These are phyloP conservation scores for Nitzschia palea DNA, from an alignment of 108 stramenopile species.

Conservation along the genomic window DNA sequence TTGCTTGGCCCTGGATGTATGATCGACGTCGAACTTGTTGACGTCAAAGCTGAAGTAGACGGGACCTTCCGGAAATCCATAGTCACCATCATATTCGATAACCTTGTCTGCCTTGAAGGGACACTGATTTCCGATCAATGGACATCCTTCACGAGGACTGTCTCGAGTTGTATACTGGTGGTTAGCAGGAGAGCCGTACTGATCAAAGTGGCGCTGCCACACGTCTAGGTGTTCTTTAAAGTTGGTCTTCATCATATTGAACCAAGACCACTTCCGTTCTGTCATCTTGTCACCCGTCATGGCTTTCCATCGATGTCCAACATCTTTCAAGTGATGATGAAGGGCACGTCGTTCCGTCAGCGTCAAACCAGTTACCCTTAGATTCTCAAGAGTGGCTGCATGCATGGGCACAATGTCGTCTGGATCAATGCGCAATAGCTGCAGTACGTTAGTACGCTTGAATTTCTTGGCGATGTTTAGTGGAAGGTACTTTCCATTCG, in stretches of 20 bases:
- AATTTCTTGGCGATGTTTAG: constrained; percentile 39
- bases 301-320: constrained; percentile 22
- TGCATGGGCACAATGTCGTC: constrained; percentile 30
- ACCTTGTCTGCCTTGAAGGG: constrained; percentile 30
- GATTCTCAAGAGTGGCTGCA: constrained; percentile 37
- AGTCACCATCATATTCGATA: constrained; percentile 36
- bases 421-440: constrained; percentile 34
- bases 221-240: constrained; percentile 25
- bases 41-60: constrained; percentile 17
- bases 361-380: constrained; percentile 41
- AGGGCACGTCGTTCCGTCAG: constrained; percentile 51
- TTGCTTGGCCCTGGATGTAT: constrained; percentile 7
- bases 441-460: constrained; percentile 40
- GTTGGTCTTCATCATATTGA: constrained; percentile 35
- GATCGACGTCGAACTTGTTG: constrained; percentile 2
- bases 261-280: constrained; percentile 37
- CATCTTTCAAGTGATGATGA: constrained; percentile 28
- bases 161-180: constrained; percentile 11
- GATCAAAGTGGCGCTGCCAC: constrained; percentile 25
- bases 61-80: constrained; percentile 27
- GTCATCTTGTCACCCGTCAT: constrained; percentile 19
- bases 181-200: constrained; percentile 32
- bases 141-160: constrained; percentile 13
- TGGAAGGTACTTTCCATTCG: constrained; percentile 33
- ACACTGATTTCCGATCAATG: constrained; percentile 38